phyloP scores from a whole-genome alignment of 352 stramenopile genomes.

The Peronospora farinosa region DNA sequence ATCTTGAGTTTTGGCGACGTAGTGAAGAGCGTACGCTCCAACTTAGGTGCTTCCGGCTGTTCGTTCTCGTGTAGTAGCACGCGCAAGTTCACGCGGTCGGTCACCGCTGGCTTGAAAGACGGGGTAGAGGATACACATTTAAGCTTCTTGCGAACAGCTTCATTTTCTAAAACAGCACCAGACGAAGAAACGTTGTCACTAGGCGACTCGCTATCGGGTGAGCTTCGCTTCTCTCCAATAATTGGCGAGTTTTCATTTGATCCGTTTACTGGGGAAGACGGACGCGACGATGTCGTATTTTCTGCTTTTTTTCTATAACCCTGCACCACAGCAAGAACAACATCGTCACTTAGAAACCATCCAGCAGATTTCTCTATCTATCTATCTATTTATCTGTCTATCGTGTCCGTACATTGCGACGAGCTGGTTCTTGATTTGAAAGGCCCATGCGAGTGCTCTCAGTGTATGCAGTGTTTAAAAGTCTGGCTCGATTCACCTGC shows the following conservation, averaged over 20 bases:
- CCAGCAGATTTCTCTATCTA: no score
- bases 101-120: slow-evolving; percentile 1
- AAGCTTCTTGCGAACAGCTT: slow-evolving; percentile 30
- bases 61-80: slow-evolving; percentile 56
- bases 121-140: slow-evolving; percentile 3
- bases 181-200: slow-evolving; percentile 11
- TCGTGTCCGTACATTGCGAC: slow-evolving; percentile 36
- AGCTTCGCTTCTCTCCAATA: slow-evolving; percentile 31
- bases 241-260: slow-evolving; percentile 12
- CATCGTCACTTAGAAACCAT: neutral
- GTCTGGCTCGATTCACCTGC: slow-evolving; percentile 65
- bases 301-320: slow-evolving; percentile 23
- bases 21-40: slow-evolving; percentile 52
- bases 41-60: slow-evolving; percentile 19
- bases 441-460: slow-evolving; percentile 37
- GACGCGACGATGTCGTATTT: slow-evolving; percentile 15
- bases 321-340: slow-evolving; percentile 1
- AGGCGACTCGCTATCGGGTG: slow-evolving; percentile 5
- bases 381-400: no score
- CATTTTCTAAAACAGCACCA: slow-evolving; percentile 14
- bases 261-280: slow-evolving; percentile 26
- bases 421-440: slow-evolving; percentile 55
- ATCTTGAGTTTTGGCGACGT: slow-evolving; percentile 67
- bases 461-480: slow-evolving; percentile 43
- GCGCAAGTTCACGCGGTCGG: slow-evolving; percentile 52